Evolutionary conservation across 1,284 basidiomycete species (phyloP).

Genomic region (Ceratobasidium sp.): DNA sequence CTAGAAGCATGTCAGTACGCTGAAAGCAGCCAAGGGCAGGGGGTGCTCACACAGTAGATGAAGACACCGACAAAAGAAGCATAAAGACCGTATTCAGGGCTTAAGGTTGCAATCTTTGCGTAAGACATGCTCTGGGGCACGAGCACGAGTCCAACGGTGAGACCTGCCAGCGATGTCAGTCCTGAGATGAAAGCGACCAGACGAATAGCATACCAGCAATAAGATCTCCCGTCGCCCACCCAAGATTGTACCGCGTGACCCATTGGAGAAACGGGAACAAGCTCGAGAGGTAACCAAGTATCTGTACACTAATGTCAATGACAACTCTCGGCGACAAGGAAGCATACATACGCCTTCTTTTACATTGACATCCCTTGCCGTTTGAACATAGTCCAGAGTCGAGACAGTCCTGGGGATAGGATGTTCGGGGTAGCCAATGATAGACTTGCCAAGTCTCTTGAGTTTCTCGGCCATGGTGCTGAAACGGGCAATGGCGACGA

Average conservation of each 20-base stretch:
- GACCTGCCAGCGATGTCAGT: constrained; percentile 52
- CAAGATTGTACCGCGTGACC: constrained; percentile 82
- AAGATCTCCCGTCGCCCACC: constrained; percentile 78
- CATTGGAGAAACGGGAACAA: constrained; percentile 86
- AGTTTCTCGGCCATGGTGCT: constrained; percentile 41
- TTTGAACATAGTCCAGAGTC: constrained; percentile 61
- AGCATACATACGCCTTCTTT: constrained; percentile 37
- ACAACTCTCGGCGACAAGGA: constrained; percentile 2
- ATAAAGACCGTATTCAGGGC: constrained; percentile 90
- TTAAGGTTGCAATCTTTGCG: constrained; percentile 80
- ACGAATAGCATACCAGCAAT: constrained; percentile 62
- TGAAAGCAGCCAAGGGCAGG: constrained; percentile 11
- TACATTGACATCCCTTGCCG: constrained; percentile 54
- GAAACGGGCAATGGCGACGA: background rate
- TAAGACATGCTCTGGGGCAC: constrained; percentile 80
- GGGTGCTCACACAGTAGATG: constrained; percentile 71
- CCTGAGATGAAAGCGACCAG: background rate
- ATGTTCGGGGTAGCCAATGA: constrained; percentile 67
- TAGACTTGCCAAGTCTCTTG: constrained; percentile 55
- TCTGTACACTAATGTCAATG: constrained; percentile 53
- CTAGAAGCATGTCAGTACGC: constrained; percentile 52
- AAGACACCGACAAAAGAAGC: constrained; percentile 91
- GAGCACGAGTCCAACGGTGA: constrained; percentile 90
- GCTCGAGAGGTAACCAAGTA: constrained; percentile 65
- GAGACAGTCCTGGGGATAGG: constrained; percentile 62